Base-by-base conservation (phyloP, 176 grass and related monocot species). In the Hsuehochloa calcarea region DNA sequence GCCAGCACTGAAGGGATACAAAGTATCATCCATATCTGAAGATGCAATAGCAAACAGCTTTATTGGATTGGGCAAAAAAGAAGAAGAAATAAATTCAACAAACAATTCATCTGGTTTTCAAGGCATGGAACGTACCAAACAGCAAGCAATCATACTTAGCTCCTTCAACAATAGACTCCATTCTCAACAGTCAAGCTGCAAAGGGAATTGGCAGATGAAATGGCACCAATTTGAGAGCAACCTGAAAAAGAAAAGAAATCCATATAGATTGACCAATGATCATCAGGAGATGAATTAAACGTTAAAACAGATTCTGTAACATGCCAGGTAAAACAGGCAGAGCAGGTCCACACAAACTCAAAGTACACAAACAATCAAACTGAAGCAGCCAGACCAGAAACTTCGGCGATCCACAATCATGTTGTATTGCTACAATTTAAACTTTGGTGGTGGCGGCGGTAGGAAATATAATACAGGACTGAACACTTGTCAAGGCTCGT, bases 11-110 rank as follows among this genome's bases (percentile, higher is more conserved):
- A 93, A 84, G 27, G 86, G 86, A 82, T 96, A 96, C 65, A 93
- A 44, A 15, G 94, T 93, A 65, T 96, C 91, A 87, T 96, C 91
- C 73, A 96, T 74, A 85, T 96, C 94, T 96, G 86, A 61, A 93
- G 31, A 80, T n/a, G 52, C 23, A 85, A 61, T 41, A 34, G 11
- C 38, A 65, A 37, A 61, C 15, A 71, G 4, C 16, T 26, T 67
- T 25, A 73, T 16, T 78, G 5, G 15, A 16, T 44, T 72, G 22
- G 50, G 10, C n/a, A 0, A 65, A 45, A 23, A 69, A 63, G 8
- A 85, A 11, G 35, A 70, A 81, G 1, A 69, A 76, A 76, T 11
- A 64, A 50, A 22, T 80, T 16, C 4, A 74, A 39, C 63, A 51
- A 59, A 87, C 5, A 71, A 46, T 16, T 31, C 5, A 5, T 54